Conservation (phyloP, 331 rosid genomes). For the Erythrophleum ivorense region DNA sequence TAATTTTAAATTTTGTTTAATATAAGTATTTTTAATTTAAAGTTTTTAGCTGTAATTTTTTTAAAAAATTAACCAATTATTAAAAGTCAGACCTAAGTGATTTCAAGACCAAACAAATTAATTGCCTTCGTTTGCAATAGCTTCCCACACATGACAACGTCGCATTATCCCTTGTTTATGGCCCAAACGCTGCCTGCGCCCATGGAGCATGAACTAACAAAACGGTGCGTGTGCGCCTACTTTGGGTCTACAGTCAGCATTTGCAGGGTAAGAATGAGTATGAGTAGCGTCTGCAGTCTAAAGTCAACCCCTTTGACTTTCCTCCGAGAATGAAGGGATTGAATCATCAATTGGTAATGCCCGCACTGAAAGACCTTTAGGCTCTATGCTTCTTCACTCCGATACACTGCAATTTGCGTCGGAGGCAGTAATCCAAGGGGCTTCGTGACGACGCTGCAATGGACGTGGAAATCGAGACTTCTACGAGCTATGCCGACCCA, state of each 20-base stretch:
- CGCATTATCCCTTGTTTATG: not conserved
- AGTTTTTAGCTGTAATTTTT: no score
- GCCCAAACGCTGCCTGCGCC: not conserved
- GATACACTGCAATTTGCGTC: not conserved
- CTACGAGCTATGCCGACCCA: conserved; percentile 66
- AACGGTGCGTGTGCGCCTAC: no score
- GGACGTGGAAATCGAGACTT: conserved; percentile 64
- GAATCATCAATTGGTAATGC: conserved; percentile 4
- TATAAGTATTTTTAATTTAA: no score
- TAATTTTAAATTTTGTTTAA: no score
- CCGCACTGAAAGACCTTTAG: conserved; percentile 44
- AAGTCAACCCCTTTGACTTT: not conserved
- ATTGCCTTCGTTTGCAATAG: no score
- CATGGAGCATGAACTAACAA: no score
- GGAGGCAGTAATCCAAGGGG: not conserved
- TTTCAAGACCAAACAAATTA: not conserved
- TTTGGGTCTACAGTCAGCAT: no score
- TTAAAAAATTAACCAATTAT: no score
- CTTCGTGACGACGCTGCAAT: conserved; percentile 40
- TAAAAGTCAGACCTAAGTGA: not conserved
- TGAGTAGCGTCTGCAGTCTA: not conserved
- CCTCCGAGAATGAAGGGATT: not conserved
- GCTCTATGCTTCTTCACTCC: conserved; percentile 38
- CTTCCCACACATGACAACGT: no score
- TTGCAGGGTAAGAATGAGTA: not conserved